Percentiles rank a stretch among this genome's conserved stretches.
Evolutionary conservation across 2,329 filamentous ascomycete genomes (phyloP).

Genomic region (Exserohilum rostratum): DNA sequence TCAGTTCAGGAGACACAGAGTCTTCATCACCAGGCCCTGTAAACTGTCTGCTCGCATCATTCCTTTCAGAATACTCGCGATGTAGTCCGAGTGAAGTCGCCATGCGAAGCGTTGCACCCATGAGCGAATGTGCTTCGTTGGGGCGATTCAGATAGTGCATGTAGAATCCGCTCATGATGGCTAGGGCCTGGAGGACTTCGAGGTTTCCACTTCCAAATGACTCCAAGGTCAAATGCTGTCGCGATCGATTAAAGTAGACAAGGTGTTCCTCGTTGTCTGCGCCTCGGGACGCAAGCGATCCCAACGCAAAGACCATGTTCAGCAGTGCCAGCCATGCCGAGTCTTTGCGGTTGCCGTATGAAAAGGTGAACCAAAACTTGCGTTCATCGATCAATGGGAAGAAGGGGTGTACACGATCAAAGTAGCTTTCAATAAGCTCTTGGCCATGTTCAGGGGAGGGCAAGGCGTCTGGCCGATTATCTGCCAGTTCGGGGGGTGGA

Average conservation of each 20-base stretch:
- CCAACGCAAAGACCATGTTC: constrained; percentile 79
- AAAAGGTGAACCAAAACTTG: constrained; percentile 69
- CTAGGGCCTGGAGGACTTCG: constrained; percentile 74
- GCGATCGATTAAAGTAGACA: constrained; percentile 71
- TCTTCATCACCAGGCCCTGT: constrained; percentile 38
- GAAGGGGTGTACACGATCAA: constrained; percentile 73
- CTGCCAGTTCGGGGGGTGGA: constrained; percentile 43
- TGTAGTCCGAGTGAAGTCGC: constrained; percentile 76
- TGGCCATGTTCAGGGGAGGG: constrained; percentile 69
- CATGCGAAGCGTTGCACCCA: constrained; percentile 74
- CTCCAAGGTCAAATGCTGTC: constrained; percentile 69
- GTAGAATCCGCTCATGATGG: constrained; percentile 76
- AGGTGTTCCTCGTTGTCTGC: constrained; percentile 68
- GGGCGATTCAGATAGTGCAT: constrained; percentile 79
- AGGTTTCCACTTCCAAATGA: constrained; percentile 72
- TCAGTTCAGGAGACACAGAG: constrained; percentile 47
- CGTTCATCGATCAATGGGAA: constrained; percentile 76
- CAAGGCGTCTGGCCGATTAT: constrained; percentile 51
- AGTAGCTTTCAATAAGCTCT: constrained; percentile 75
- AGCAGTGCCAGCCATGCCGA: constrained; percentile 73
- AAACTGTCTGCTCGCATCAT: constrained; percentile 22
- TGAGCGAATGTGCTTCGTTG: constrained; percentile 75
- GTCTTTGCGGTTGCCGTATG: constrained; percentile 67
- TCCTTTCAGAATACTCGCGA: constrained; percentile 61
- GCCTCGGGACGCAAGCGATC: constrained; percentile 71